Evolutionary conservation across 2,329 filamentous ascomycete species (phyloP), one percentile per base, ranked within the genome.

Genomic region (Thelonectria discophora): DNA sequence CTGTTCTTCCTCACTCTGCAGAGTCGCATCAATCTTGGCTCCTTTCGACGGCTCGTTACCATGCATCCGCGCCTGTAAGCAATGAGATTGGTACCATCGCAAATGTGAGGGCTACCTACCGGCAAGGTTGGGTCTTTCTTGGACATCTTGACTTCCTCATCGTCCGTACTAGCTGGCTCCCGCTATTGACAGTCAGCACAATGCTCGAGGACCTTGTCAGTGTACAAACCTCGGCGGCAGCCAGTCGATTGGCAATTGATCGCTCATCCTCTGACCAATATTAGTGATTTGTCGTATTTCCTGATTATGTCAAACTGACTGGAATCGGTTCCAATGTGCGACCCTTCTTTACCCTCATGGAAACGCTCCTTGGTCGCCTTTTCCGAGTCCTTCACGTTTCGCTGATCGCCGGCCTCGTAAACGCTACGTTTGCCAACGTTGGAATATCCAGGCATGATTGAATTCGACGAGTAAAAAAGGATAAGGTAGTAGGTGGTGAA

Each of bases 351-450:
- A 70, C 92, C 92, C 80, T 94, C 90, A 63, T 93, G 80, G 80
- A 86, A 95, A 62, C 87, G 83, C 53, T 85, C 80, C 18, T 82
- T 77, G 43, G 82, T 80, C 21, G 83, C 75, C 39, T 73, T 46
- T 71, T 86, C 81, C 2, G 84, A 81, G 61, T 84, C 74, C 64
- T 86, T 84, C 64, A 78, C 75, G 75, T 88, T 92, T 71, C 86
- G 85, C 82, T 95, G 91, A 78, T 95, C 91, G 60, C 88, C 89
- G 59, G 84, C 88, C 79, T 94, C 90, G 79, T 95, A 94, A 75
- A 92, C 79, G 63, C 78, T 75, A 65, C 78, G 72, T 75, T 81
- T 83, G 69, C 91, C 92, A 74, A 94, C 90, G 74, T 82, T 90
- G 60, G 90, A 91, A 63, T 80, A 71, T 64, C 74, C 76, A 60